Conservation (phyloP, 495 filamentous ascomycete genomes). For the Neurospora africana region DNA sequence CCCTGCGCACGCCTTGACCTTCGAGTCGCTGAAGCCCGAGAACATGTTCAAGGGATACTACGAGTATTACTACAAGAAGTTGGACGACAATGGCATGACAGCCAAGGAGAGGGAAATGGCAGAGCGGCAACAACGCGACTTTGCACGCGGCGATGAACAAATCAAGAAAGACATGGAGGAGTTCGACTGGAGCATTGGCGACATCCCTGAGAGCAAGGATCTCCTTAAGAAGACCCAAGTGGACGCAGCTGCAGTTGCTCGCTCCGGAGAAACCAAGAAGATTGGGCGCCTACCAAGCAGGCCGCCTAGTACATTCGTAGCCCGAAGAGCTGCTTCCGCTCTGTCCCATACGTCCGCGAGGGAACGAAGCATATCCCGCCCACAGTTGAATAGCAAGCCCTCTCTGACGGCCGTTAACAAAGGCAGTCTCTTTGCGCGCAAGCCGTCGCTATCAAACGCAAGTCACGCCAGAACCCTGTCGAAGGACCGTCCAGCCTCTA, state of each 20-base stretch:
- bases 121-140: slow-evolving; percentile 39
- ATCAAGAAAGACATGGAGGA: slow-evolving; percentile 48
- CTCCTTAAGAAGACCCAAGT: slow-evolving; percentile 15
- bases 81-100: slow-evolving; percentile 58
- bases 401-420: slow-evolving; percentile 6
- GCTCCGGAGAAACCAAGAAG: slow-evolving; percentile 11
- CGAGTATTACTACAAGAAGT: slow-evolving; percentile 51
- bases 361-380: neutral
- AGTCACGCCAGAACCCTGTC: slow-evolving; percentile 31
- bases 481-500: slow-evolving; percentile 45
- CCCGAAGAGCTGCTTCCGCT: slow-evolving; percentile 30
- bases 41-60: slow-evolving; percentile 64
- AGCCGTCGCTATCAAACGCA: slow-evolving; percentile 28
- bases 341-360: slow-evolving; percentile 9
- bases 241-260: neutral
- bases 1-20: slow-evolving; percentile 44
- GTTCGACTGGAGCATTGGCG: slow-evolving; percentile 41
- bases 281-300: slow-evolving; percentile 15
- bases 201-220: slow-evolving; percentile 23
- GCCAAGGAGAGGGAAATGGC: slow-evolving; percentile 50
- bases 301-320: slow-evolving; percentile 30
- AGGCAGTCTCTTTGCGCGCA: slow-evolving; percentile 28
- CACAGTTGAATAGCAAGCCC: neutral
- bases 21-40: slow-evolving; percentile 35
- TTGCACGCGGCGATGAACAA: slow-evolving; percentile 48